These are phyloP conservation scores for Penicillium sp. DNA, from an alignment of 2,329 filamentous ascomycete species.

Conservation along the genomic window DNA sequence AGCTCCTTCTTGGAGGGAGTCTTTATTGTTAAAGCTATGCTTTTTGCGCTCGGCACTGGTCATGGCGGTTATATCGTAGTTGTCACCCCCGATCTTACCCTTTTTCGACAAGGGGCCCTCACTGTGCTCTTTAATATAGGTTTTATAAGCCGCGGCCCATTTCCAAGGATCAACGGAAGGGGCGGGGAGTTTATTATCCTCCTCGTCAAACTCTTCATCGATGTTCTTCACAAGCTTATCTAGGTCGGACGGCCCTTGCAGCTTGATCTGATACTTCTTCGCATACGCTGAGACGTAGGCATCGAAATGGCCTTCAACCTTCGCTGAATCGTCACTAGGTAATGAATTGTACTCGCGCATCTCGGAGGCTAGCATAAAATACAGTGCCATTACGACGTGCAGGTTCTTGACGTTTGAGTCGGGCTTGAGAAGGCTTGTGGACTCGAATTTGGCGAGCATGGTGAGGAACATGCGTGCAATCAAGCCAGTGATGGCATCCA, in stretches of 20 bases:
- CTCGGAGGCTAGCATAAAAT: slow-evolving; percentile 27
- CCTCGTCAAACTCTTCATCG: not conserved
- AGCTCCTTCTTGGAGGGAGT: slow-evolving; percentile 43
- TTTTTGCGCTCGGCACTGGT: slow-evolving; percentile 39
- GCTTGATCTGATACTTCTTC: slow-evolving; percentile 23
- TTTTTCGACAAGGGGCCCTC: not conserved
- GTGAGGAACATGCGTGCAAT: slow-evolving; percentile 39
- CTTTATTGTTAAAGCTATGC: slow-evolving; percentile 38
- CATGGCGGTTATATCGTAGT: slow-evolving; percentile 44
- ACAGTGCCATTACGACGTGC: slow-evolving; percentile 46
- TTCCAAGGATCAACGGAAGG: slow-evolving; percentile 10
- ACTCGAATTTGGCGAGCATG: slow-evolving; percentile 46
- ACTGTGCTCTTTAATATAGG: slow-evolving; percentile 1
- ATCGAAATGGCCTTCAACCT: not conserved
- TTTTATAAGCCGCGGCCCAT: slow-evolving; percentile 1
- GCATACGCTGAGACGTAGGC: slow-evolving; percentile 25
- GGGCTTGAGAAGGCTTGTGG: slow-evolving; percentile 35
- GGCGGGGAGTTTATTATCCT: slow-evolving; percentile 33
- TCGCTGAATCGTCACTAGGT: not conserved
- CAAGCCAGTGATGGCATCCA: slow-evolving; percentile 1
- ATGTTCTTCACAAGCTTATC: slow-evolving; percentile 23
- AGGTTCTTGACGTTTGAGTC: slow-evolving; percentile 45
- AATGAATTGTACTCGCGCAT: not conserved
- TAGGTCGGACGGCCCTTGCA: slow-evolving; percentile 25
- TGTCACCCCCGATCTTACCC: slow-evolving; percentile 46